phyloP scores from a whole-genome alignment of 305 asterid genomes.

The Fraxinus paxiana region DNA sequence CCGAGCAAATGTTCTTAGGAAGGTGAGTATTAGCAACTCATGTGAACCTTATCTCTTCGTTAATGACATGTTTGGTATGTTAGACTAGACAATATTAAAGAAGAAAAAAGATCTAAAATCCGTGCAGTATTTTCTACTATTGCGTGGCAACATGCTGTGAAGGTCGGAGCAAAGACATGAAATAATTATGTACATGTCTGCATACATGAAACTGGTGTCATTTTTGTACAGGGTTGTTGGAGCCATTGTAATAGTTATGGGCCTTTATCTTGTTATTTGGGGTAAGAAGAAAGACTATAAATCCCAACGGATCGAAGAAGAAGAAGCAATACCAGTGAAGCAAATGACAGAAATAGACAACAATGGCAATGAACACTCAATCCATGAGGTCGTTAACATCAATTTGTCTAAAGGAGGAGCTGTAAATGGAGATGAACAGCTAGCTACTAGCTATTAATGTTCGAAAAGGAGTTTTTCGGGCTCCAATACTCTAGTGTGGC shows the following conservation, averaged over 20 bases:
- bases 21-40: constrained; percentile 13
- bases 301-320: not conserved
- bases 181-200: not conserved
- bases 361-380: not conserved
- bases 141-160: not conserved
- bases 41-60: not conserved
- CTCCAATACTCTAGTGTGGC: not conserved
- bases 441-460: not conserved
- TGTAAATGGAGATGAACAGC: not conserved
- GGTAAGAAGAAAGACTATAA: constrained; percentile 10
- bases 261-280: constrained; percentile 22
- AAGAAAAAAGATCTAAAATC: not conserved
- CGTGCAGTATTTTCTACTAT: not conserved
- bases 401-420: not conserved
- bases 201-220: not conserved
- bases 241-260: constrained; percentile 21
- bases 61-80: not conserved
- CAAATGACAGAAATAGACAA: not conserved
- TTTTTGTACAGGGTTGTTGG: constrained; percentile 19
- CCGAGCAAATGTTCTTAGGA: constrained; percentile 32
- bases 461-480: not conserved
- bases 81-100: not conserved
- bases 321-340: not conserved
- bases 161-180: not conserved
- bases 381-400: not conserved